These are phyloP conservation scores for Plasmodium cynomolgi DNA, from an alignment of 169 alveolate species.

Conservation along the genomic window DNA sequence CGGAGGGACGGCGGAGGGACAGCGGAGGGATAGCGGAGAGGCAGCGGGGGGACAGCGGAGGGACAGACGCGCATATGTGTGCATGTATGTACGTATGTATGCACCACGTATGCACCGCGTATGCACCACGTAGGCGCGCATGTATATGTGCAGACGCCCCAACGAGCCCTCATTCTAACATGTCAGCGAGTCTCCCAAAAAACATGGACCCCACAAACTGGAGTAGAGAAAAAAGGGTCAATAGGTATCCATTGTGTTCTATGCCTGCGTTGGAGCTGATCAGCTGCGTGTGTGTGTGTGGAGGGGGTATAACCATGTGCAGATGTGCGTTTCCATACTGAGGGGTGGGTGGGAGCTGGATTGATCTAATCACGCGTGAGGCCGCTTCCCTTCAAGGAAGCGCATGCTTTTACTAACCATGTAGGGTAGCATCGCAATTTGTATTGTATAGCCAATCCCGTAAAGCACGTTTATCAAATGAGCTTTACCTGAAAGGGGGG, in stretches of 20 bases:
- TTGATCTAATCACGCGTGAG: neutral
- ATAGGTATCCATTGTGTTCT: conserved; percentile 65
- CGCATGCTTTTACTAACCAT: conserved; percentile 9
- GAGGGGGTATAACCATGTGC: neutral
- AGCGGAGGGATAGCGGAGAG: too few relatives aligned
- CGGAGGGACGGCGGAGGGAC: too few relatives aligned
- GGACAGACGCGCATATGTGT: too few relatives aligned
- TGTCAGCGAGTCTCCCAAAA: conserved; percentile 63
- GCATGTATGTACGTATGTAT: neutral
- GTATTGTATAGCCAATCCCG: conserved; percentile 66
- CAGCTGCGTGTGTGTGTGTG: neutral
- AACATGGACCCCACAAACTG: conserved; percentile 58
- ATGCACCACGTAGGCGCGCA: neutral
- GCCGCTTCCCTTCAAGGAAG: neutral
- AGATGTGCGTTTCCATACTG: neutral
- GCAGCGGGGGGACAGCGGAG: too few relatives aligned
- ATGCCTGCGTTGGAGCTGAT: conserved; percentile 64
- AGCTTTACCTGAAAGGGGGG: conserved; percentile 33
- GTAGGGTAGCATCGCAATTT: conserved; percentile 64
- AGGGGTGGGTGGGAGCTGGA: neutral
- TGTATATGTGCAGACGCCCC: neutral
- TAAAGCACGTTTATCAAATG: conserved; percentile 61
- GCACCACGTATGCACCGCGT: neutral
- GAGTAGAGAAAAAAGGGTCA: conserved; percentile 41
- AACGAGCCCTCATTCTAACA: conserved; percentile 2